phyloP scores from a whole-genome alignment of 352 stramenopile genomes.

The Pythium coloratum region DNA sequence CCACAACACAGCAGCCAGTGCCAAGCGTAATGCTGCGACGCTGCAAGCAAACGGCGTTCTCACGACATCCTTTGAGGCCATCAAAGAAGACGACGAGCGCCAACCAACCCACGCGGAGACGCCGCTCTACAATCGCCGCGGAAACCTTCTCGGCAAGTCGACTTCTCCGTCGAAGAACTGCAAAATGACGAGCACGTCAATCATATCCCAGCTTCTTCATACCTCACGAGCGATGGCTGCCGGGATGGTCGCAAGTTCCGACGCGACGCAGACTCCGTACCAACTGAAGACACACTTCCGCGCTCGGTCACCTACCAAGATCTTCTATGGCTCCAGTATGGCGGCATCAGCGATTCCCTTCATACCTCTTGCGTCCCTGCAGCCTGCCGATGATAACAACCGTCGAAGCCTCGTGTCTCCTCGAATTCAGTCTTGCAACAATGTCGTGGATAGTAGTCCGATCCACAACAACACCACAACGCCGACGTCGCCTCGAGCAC shows the following conservation, averaged over 20 bases:
- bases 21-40: not conserved
- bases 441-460: not conserved
- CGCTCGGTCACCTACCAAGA: slow-evolving; percentile 17
- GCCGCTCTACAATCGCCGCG: slow-evolving; percentile 48
- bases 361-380: not conserved
- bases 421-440: not conserved
- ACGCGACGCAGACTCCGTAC: not conserved
- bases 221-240: slow-evolving; percentile 34
- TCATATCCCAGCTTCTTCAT: slow-evolving; percentile 58
- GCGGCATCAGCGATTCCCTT: slow-evolving; percentile 14
- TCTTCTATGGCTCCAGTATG: slow-evolving; percentile 15
- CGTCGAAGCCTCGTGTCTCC: not conserved
- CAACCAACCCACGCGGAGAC: slow-evolving; percentile 29
- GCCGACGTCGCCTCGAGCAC: not conserved
- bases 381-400: not conserved
- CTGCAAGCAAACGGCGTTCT: slow-evolving; percentile 35
- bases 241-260: not conserved
- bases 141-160: slow-evolving; percentile 43
- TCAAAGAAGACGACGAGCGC: slow-evolving; percentile 47
- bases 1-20: slow-evolving; percentile 15
- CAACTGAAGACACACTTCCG: not conserved
- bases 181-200: slow-evolving; percentile 64
- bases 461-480: not conserved
- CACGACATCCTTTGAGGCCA: slow-evolving; percentile 49
- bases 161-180: slow-evolving; percentile 48